Evolutionary conservation across 345 rosid genomes (phyloP).

Genomic region (Mercurialis annua): DNA sequence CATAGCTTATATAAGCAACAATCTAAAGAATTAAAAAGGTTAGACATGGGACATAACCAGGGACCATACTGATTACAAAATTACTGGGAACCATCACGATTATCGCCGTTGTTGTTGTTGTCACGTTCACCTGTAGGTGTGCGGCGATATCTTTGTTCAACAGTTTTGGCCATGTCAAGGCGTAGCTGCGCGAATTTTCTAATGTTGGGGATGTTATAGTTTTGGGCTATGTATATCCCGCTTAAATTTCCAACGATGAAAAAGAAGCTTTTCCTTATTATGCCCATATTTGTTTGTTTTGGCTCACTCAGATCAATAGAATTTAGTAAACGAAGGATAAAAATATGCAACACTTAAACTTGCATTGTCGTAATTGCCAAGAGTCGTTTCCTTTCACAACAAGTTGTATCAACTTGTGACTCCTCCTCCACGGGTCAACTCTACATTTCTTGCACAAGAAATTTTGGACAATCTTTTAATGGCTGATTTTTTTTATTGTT

Average conservation of each 20-base stretch:
- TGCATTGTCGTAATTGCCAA: not conserved
- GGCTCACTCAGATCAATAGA: not conserved
- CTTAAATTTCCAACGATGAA: slow-evolving; percentile 6
- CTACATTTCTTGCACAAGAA: not conserved
- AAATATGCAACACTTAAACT: not conserved
- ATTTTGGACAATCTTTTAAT: not conserved
- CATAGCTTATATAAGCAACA: no score
- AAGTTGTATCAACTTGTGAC: not conserved
- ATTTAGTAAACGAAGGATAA: not conserved
- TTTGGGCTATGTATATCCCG: slow-evolving; percentile 43
- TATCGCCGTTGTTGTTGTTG: not conserved
- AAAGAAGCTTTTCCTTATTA: slow-evolving; percentile 6
- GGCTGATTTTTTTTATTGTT: no score
- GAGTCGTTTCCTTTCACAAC: no score
- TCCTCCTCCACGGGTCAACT: slow-evolving; percentile 14
- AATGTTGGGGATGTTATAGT: slow-evolving; percentile 41
- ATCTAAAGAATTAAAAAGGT: no score
- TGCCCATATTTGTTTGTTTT: slow-evolving; percentile 1
- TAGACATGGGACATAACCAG: not conserved
- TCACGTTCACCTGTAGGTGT: not conserved
- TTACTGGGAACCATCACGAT: not conserved
- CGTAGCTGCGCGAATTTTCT: slow-evolving; percentile 28
- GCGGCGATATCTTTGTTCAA: slow-evolving; percentile 43
- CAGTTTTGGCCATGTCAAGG: slow-evolving; percentile 33
- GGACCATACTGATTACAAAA: not conserved